Percentiles rank a stretch among this genome's conserved stretches.
phyloP scores from a whole-genome alignment of 192 early-diverging fungal genomes.

The Spizellomyces sp. region DNA sequence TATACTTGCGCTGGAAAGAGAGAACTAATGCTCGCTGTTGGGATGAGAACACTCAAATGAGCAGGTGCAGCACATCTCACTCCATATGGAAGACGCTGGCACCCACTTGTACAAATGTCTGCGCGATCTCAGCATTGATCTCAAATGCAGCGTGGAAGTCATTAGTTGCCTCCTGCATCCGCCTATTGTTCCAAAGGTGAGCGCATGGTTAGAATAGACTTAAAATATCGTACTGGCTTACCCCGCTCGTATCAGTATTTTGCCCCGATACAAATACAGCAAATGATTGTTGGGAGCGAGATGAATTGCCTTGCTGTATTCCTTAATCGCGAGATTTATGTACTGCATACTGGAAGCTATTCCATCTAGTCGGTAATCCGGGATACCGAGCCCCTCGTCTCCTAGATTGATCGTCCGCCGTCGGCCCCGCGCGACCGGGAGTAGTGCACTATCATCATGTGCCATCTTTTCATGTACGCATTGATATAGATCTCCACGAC shows the following conservation, averaged over 20 bases:
- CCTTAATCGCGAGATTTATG: constrained; percentile 45
- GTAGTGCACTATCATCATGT: not conserved
- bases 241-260: constrained; percentile 47
- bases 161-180: constrained; percentile 52
- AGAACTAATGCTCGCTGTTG: constrained; percentile 47
- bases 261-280: constrained; percentile 55
- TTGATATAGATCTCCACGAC: constrained; percentile 55
- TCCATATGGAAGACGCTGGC: not conserved
- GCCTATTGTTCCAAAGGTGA: constrained; percentile 1
- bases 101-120: constrained; percentile 55
- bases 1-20: constrained; percentile 58
- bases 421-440: too few relatives aligned
- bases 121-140: constrained; percentile 57
- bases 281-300: constrained; percentile 51
- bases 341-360: not conserved
- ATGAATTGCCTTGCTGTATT: constrained; percentile 56
- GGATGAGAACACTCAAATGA: not conserved
- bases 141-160: constrained; percentile 63
- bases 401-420: too few relatives aligned
- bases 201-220: not conserved
- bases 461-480: constrained; percentile 30
- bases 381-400: not conserved
- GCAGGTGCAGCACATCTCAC: not conserved
- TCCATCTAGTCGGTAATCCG: not conserved
- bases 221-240: constrained; percentile 5